phyloP scores from a whole-genome alignment of 768 basidiomycete species.

The Bullera alba region DNA sequence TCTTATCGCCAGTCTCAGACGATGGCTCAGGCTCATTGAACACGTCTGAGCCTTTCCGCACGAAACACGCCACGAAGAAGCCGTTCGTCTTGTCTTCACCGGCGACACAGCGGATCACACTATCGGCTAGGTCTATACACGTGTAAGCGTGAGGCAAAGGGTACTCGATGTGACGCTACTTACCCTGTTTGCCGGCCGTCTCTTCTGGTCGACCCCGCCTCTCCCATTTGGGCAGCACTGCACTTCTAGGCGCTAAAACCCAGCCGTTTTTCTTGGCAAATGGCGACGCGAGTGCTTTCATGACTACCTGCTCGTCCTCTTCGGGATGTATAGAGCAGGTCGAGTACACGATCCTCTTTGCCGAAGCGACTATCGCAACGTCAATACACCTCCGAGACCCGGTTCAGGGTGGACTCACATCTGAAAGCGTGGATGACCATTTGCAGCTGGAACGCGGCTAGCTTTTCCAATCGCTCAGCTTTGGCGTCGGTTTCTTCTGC shows the following conservation, averaged over 20 bases:
- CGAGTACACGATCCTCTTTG: conserved; percentile 81
- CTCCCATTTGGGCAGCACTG: conserved; percentile 75
- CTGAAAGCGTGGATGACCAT: conserved; percentile 94
- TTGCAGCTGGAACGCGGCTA: conserved; percentile 78
- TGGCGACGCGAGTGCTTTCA: conserved; percentile 61
- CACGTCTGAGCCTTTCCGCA: conserved; percentile 37
- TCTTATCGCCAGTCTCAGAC: background rate
- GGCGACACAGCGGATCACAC: conserved; percentile 43
- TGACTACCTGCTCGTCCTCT: conserved; percentile 90
- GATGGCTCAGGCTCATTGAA: background rate
- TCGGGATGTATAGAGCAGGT: conserved; percentile 90
- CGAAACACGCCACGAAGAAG: conserved; percentile 95
- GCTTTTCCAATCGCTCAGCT: conserved; percentile 68
- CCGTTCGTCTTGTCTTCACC: conserved; percentile 81
- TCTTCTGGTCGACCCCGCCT: conserved; percentile 68
- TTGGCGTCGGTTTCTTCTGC: conserved; percentile 51
- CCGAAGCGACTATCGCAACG: conserved; percentile 59
- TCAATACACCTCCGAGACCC: conserved; percentile 7
- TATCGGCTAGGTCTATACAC: conserved; percentile 51
- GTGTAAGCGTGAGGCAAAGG: background rate
- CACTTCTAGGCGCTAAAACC: conserved; percentile 57
- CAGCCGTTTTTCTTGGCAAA: conserved; percentile 62
- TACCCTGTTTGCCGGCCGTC: conserved; percentile 54
- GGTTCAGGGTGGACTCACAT: conserved; percentile 54
- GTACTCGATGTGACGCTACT: conserved; percentile 6